Evolutionary conservation across 2,329 filamentous ascomycete genomes (phyloP), one percentile per base, ranked within the genome.

Genomic region (Coniochaeta hoffmannii): DNA sequence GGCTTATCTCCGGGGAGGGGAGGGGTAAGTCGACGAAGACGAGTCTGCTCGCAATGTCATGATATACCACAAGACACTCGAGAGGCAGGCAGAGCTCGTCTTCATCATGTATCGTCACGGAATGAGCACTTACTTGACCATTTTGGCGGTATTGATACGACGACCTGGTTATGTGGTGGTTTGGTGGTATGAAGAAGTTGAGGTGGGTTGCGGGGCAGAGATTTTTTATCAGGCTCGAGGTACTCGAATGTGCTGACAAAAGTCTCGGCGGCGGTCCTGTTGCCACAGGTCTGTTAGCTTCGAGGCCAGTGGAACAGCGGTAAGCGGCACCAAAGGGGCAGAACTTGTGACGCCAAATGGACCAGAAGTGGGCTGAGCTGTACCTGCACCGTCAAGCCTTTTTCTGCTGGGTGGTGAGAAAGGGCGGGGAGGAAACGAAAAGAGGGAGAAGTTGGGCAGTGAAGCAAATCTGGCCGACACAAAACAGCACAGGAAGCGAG

Each of bases 81-180:
- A 34, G 14, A 51, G 31, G n/a, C n/a, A n/a, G n/a, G n/a, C n/a
- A n/a, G n/a, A 31, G n/a, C 11, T 51, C 49, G 6, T 34, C 49
- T 11, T 28, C 49, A 10, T 19, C 49, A 28, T 19, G 4, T 3
- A 34, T 12, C n/a, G 49, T 34, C 4, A 36, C 44, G 46, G 53
- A 57, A 55, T 53, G 11, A 49, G 28, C 55, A 93, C 92, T 88
- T 88, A 97, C 92, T 97, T 97, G 77, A 99, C 94, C 94, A 99
- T 99, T 76, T 91, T 97, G 88, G 81, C 90, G 89, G 91, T 89
- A 74, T 84, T 88, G 75, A 61, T 56, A 38, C 28, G 62, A 62
- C 60, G 61, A 64, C 63, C 65, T 64, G 61, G 60, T 65, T 61
- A 61, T 60, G 65, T 66, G 61, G 44, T 60, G 58, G 59, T 59